phyloP scores from a whole-genome alignment of 2,329 filamentous ascomycete species.

The Claviceps africana region DNA sequence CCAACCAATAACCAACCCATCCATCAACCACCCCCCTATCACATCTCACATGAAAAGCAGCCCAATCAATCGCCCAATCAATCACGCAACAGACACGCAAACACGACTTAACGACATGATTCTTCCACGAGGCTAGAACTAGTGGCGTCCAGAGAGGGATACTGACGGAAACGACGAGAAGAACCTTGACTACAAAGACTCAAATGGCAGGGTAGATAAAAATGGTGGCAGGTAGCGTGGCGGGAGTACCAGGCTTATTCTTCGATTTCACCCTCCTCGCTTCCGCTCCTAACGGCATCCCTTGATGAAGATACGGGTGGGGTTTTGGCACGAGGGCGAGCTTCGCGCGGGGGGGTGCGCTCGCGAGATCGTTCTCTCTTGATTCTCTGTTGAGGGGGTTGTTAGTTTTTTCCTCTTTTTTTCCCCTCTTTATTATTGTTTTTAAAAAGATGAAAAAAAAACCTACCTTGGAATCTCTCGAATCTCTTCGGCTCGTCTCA shows the following conservation, averaged over 20 bases:
- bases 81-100: too few relatives aligned
- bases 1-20: too few relatives aligned
- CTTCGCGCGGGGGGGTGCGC: constrained; percentile 45
- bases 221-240: too few relatives aligned
- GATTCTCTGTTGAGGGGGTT: constrained; percentile 31
- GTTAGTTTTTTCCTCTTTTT: constrained; percentile 11
- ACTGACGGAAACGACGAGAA: too few relatives aligned
- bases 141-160: too few relatives aligned
- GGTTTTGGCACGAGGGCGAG: constrained; percentile 42
- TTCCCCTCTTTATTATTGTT: neutral
- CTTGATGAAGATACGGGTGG: constrained; percentile 26
- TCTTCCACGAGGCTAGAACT: neutral
- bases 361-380: constrained; percentile 46
- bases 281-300: constrained; percentile 52
- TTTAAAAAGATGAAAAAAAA: neutral
- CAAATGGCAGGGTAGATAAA: too few relatives aligned
- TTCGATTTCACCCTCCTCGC: constrained; percentile 97
- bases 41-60: too few relatives aligned
- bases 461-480: constrained; percentile 52
- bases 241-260: constrained; percentile 25
- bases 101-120: too few relatives aligned
- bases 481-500: constrained; percentile 49
- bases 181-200: too few relatives aligned
- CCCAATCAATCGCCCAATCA: too few relatives aligned
- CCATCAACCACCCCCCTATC: too few relatives aligned